Evolutionary conservation across 1,284 basidiomycete genomes (phyloP).

Genomic region (Pseudomicrostroma phylloplanum): DNA sequence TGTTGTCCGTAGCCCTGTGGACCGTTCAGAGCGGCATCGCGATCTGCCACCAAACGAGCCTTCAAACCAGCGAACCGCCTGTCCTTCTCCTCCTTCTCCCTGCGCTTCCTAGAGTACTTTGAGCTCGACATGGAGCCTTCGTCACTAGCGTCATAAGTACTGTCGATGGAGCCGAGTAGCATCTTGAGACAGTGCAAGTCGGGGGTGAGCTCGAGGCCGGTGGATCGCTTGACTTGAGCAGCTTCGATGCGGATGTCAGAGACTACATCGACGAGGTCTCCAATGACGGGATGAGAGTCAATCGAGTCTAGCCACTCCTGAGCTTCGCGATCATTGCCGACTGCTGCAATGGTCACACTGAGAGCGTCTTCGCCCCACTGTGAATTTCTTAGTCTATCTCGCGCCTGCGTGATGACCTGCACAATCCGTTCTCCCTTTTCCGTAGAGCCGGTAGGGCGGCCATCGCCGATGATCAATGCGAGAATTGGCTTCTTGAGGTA

Average conservation of each 20-base stretch:
- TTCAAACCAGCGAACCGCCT: background rate
- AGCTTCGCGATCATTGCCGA: conserved; percentile 39
- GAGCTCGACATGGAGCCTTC: conserved; percentile 11
- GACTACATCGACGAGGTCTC: conserved; percentile 37
- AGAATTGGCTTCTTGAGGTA: conserved; percentile 29
- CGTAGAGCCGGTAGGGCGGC: conserved; percentile 27
- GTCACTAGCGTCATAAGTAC: conserved; percentile 33
- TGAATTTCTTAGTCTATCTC: conserved; percentile 16
- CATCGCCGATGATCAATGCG: conserved; percentile 35
- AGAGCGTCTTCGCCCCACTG: conserved; percentile 36
- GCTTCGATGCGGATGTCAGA: conserved; percentile 34
- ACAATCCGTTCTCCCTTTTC: conserved; percentile 31
- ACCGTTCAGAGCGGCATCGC: conserved; percentile 1
- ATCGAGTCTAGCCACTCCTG: conserved; percentile 42
- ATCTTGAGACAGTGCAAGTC: conserved; percentile 39
- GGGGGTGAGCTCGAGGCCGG: conserved; percentile 32
- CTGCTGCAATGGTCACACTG: conserved; percentile 33
- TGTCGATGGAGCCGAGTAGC: conserved; percentile 35
- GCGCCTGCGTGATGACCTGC: conserved; percentile 27
- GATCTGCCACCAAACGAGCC: background rate
- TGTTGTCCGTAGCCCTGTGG: background rate
- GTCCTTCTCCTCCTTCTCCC: conserved; percentile 6
- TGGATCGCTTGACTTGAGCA: conserved; percentile 24
- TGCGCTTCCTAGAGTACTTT: background rate
- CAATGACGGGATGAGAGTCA: conserved; percentile 31